phyloP scores from a whole-genome alignment of 106 monocot genomes.

The Dactylorhiza incarnata region DNA sequence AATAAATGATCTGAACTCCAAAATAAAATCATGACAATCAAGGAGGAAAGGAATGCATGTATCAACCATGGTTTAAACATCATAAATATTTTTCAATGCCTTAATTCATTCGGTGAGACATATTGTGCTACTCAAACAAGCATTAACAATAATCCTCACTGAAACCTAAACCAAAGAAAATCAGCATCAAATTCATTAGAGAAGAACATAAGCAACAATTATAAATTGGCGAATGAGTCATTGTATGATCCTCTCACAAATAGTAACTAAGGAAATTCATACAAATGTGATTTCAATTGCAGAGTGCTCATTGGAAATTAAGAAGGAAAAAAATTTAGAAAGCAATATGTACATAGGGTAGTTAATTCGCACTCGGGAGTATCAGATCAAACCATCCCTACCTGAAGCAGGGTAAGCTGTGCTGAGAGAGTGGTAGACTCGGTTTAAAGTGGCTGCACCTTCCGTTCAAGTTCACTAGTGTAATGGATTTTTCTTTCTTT shows the following conservation, averaged over 20 bases:
- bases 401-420: conserved; percentile 63
- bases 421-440: too few species aligned
- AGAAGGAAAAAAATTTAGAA: background rate
- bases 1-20: too few species aligned
- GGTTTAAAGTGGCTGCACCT: conserved; percentile 60
- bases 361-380: background rate
- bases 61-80: background rate
- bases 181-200: background rate
- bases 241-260: background rate
- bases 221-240: too few species aligned
- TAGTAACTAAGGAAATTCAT: background rate
- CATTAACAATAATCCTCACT: background rate
- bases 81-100: background rate
- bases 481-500: conserved; percentile 70
- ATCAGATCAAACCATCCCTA: conserved; percentile 1
- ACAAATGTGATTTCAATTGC: background rate
- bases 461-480: conserved; percentile 58
- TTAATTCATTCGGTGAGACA: background rate
- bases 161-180: background rate
- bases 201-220: too few species aligned
- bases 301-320: background rate
- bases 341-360: background rate
- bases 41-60: background rate
- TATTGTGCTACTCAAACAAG: background rate
- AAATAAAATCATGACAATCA: too few species aligned